Evolutionary conservation across 345 rosid genomes (phyloP).

Genomic region (Linum usitatissimum): DNA sequence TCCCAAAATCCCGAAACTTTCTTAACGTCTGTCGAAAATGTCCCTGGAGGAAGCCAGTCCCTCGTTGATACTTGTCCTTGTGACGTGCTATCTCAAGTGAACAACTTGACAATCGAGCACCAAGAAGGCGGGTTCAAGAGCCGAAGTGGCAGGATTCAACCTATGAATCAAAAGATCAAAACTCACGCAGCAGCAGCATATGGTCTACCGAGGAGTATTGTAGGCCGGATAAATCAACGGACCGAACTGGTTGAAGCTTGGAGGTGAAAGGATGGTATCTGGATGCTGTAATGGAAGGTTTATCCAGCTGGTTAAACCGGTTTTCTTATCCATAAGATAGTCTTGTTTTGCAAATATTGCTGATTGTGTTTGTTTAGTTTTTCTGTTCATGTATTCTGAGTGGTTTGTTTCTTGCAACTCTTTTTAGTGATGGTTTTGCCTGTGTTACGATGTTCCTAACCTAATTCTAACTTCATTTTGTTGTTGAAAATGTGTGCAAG

Average conservation of each 20-base stretch:
- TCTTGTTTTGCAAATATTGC: slow-evolving; percentile 12
- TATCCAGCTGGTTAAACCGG: slow-evolving; percentile 21
- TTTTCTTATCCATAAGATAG: slow-evolving; percentile 16
- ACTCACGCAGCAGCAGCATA: slow-evolving; percentile 19
- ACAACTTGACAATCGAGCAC: slow-evolving; percentile 14
- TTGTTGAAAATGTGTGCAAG: too few species aligned
- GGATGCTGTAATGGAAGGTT: slow-evolving; percentile 8
- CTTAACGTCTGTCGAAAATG: slow-evolving; percentile 36
- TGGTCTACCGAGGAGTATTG: slow-evolving; percentile 22
- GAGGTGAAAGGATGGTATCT: slow-evolving; percentile 33
- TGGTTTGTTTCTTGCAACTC: slow-evolving; percentile 6
- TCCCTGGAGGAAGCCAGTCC: slow-evolving; percentile 21
- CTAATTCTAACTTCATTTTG: too few species aligned
- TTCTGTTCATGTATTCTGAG: slow-evolving; percentile 1
- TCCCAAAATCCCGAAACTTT: slow-evolving; percentile 25
- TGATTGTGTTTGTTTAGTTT: slow-evolving; percentile 5
- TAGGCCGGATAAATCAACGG: slow-evolving; percentile 47
- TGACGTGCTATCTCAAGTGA: slow-evolving; percentile 31
- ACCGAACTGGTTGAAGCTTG: slow-evolving; percentile 68
- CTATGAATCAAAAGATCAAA: slow-evolving; percentile 14
- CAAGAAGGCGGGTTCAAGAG: slow-evolving; percentile 13
- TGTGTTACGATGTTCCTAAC: too few species aligned
- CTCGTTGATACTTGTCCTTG: slow-evolving; percentile 28
- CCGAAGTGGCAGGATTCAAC: slow-evolving; percentile 14
- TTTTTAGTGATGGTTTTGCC: too few species aligned